Conservation (phyloP, 2,329 filamentous ascomycete genomes). For the Aspergillus novoparasiticus region DNA sequence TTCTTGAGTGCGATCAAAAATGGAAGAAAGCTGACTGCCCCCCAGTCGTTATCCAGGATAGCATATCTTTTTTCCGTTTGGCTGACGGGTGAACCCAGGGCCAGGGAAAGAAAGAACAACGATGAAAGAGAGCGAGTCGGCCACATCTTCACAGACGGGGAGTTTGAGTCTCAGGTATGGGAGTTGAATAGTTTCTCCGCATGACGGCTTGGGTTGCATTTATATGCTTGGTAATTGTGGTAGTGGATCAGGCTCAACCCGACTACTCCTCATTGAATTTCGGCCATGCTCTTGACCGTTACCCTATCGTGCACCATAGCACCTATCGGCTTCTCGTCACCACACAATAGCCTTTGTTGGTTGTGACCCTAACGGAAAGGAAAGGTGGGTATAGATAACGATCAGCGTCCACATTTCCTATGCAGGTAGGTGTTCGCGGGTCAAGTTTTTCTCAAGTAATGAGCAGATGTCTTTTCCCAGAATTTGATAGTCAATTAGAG, state of each 20-base stretch:
- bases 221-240: not conserved
- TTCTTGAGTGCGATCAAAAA: constrained; percentile 50
- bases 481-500: not conserved
- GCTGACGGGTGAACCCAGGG: not conserved
- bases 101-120: not conserved
- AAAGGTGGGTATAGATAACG: not conserved
- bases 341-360: not conserved
- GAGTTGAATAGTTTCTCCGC: not conserved
- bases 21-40: constrained; percentile 45
- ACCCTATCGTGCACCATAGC: not conserved
- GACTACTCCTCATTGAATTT: not conserved
- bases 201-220: not conserved
- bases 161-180: too few species aligned
- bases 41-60: constrained; percentile 54
- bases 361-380: not conserved
- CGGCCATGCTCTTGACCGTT: not conserved
- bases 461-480: not conserved
- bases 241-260: not conserved
- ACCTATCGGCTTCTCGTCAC: not conserved
- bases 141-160: not conserved
- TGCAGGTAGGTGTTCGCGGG: not conserved
- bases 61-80: constrained; percentile 29
- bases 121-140: not conserved
- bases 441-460: not conserved
- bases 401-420: not conserved